Base-by-base conservation (phyloP, 2,329 filamentous ascomycete genomes). In the Fusarium robinianum region DNA sequence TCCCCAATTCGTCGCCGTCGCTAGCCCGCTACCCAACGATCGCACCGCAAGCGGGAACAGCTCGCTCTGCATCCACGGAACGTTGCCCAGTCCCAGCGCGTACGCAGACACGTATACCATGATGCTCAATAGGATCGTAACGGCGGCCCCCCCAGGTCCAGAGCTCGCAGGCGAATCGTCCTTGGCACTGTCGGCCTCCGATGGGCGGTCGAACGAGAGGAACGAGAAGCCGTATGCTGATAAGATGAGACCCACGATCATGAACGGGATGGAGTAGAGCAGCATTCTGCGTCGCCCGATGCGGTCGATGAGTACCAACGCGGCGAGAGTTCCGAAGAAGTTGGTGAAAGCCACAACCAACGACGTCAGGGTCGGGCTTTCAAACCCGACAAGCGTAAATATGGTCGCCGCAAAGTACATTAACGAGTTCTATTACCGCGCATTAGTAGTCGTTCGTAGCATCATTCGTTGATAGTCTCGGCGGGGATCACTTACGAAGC, bases 51-150 rank as follows among this genome's bases (percentile, higher is more conserved):
- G 74, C 1, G 90, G 87, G 63, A 96, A 96, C 21, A 96, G 79
- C 71, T 97, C 92, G 57, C 85, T 89, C 71, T 96, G 91, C 77
- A 96, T 92, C 92, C 92, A 97, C 1, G 92, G 91, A 3, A 97
- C 90, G 59, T 90, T 95, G 7, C 92, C 92, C 3, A 97, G 77
- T 3, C 92, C 92, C 2, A 91, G 75, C 1, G 92, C 92, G 64
- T 95, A 97, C 1, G 85, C 78, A 7, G 88, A 86, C 2, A 95
- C 90, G 67, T 95, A 96, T 6, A 90, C 57, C 67, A 90, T 85
- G 65, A 96, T 85, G 53, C 86, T 86, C 26, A 80, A 51, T 3
- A 96, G 78, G 29, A 96, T 85, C 12, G 84, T 63, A 18, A 73
- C 46, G 3, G 80, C 74, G 1, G 77, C 73, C n/a, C 51, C 36